Evolutionary conservation across 2,329 filamentous ascomycete genomes (phyloP), one percentile per base, ranked within the genome.

Genomic region (Geosmithia flava): DNA sequence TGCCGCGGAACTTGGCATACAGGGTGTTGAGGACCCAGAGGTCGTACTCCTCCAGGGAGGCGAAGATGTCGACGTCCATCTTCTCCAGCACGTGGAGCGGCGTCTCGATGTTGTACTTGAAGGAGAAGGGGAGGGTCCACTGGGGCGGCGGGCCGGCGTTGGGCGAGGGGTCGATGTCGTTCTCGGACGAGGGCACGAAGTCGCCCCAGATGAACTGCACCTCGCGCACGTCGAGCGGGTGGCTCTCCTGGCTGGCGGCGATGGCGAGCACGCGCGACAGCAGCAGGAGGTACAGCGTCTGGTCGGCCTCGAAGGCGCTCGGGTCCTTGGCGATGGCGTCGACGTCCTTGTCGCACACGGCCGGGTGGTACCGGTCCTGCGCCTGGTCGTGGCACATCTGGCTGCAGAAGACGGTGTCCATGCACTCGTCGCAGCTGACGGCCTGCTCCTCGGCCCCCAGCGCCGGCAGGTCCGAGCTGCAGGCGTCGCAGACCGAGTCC

Each of bases 1-100:
- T 95, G 47, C 88, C 93, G 20, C 93, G 80, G 63, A 96, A 95
- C 62, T 97, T 97, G 54, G 86, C 81, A 62, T 91, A 95, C 5
- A 96, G 74, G 0, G 89, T 95, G 65, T 97, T 95, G 59, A 95
- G 76, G 16, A 96, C 76, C 87, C 87, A 93, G 7, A 85, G 66
- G 56, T 90, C 85, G 61, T 85, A 82, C 20, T 70, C 64, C 8
- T 66, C 65, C 3, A 81, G 62, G 0, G 66, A 67, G 15, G 69
- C 71, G 61, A 83, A 91, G 47, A 89, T 81, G 59, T 91, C 83
- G 49, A 91, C 71, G 54, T 89, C 85, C 83, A 93, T 88, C 64
- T 87, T 88, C 62, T 90, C 85, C 16, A 93, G 74, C 30, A 91
- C 73, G 58, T 90, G 84, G 6, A 91, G 72, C 1, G 87, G 86